A percentile compares a stretch with the other conserved stretches of the same genome.
Conservation (phyloP, 352 stramenopile species). For the Phytophthora sansomeana region DNA sequence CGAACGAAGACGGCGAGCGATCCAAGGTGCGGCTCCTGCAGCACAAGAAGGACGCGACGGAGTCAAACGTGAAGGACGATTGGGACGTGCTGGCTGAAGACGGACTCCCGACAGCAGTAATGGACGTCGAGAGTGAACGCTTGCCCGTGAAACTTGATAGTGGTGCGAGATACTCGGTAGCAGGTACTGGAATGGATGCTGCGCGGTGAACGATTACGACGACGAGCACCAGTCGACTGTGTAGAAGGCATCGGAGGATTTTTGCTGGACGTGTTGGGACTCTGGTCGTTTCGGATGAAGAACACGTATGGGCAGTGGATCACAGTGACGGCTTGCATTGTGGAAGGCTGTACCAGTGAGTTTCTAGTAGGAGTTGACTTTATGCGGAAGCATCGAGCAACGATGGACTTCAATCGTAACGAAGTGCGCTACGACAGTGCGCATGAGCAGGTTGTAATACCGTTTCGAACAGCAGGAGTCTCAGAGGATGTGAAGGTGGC, state of each 20-base stretch:
- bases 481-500: neutral
- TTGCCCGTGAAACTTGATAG: neutral
- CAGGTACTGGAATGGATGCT: conserved; percentile 1
- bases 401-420: neutral
- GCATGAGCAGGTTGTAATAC: neutral
- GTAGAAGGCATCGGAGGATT: conserved; percentile 4
- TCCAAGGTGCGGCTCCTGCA: neutral
- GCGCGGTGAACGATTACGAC: neutral
- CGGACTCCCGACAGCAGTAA: neutral
- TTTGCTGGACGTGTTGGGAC: neutral
- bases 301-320: neutral
- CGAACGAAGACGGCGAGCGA: neutral
- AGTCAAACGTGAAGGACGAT: neutral
- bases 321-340: neutral
- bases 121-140: neutral
- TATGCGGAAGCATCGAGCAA: neutral
- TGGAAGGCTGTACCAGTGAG: neutral
- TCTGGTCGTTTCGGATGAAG: neutral
- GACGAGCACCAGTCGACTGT: neutral
- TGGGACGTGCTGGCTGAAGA: neutral
- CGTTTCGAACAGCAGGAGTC: neutral
- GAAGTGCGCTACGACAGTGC: neutral
- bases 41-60: neutral
- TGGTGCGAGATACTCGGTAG: neutral
- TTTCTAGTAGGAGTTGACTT: no score